Conservation (phyloP, 2,329 filamentous ascomycete genomes). For the Juglanconis juglandina region DNA sequence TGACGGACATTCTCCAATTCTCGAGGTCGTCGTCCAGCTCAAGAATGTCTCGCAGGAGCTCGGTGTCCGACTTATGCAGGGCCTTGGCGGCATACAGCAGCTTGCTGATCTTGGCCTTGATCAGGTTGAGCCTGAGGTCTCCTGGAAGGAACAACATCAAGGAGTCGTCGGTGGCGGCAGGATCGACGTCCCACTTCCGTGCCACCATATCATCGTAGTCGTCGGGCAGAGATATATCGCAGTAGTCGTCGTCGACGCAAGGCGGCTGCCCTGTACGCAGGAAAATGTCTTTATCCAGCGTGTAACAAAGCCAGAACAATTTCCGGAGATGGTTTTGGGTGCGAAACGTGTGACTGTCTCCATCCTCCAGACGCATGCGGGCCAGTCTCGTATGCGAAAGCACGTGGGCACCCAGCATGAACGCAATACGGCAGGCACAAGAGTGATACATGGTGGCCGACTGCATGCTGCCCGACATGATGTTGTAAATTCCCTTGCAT, state of each 20-base stretch:
- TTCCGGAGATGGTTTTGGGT: constrained; percentile 33
- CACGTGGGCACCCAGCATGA: constrained; percentile 45
- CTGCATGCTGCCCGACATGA: constrained; percentile 44
- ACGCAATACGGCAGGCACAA: constrained; percentile 44
- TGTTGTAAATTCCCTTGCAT: constrained; percentile 38
- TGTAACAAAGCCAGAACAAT: constrained; percentile 55
- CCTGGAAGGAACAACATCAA: constrained; percentile 37
- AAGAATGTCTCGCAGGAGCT: constrained; percentile 51
- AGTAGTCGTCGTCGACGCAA: constrained; percentile 47
- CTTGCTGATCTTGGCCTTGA: constrained; percentile 49
- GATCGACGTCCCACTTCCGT: background rate
- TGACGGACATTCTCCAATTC: constrained; percentile 49
- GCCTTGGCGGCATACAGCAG: constrained; percentile 48
- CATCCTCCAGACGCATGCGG: constrained; percentile 1
- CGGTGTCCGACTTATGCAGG: constrained; percentile 48
- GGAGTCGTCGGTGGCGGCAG: constrained; percentile 17
- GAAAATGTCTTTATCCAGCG: constrained; percentile 53
- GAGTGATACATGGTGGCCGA: constrained; percentile 41
- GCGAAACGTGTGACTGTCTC: constrained; percentile 19
- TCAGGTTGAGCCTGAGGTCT: constrained; percentile 45
- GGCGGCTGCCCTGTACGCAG: constrained; percentile 52
- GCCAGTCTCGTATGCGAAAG: background rate
- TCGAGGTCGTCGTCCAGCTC: constrained; percentile 57
- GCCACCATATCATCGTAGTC: constrained; percentile 26
- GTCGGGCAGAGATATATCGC: constrained; percentile 48